Evolutionary conservation across 2,329 filamentous ascomycete species (phyloP), one percentile per base, ranked within the genome.

Genomic region (Microdochium paspali): DNA sequence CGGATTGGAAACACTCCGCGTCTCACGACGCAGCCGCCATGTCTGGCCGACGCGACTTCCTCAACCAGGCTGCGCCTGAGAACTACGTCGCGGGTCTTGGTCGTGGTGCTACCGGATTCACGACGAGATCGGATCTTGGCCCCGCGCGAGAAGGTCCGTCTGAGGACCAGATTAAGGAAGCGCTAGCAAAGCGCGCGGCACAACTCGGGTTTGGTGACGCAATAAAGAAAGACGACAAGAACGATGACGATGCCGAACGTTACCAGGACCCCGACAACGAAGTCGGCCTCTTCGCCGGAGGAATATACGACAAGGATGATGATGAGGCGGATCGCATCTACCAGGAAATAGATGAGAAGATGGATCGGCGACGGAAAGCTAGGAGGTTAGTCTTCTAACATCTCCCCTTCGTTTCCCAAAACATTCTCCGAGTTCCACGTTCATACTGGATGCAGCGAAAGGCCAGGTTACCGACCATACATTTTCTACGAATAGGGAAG

Each of bases 241-340:
- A 86, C 28, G 84, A 85, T 46, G 84, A 85, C 48, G 83, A 87
- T 47, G 84, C 89, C 48, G 85, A 87, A 30, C 80, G 91, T 44
- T 97, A 90, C 60, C 90, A 95, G 62, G 93, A 98, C 62, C 93
- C 93, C 1, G 93, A 98, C 59, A 97, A 97, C 60, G 93, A 98
- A 66, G 87, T 93, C 44, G 93, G 94, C 4, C 73, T 98, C 21
- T 98, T 98, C 60, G 90, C 93, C 3, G 91, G 89, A 48, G 93
- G 93, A 30, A 87, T 93, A 58, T 98, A 95, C 70, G 93, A 97
- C 65, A 87, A 93, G 64, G 93, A 98, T 48, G 93, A 98, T 61
- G 93, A 98, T 60, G 94, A 98, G 66, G 93, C 93, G 40, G 93
- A 98, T 68, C 79, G 87, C 59, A 95, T 98, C 60, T 98, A 95